Evolutionary conservation across 2,329 filamentous ascomycete species (phyloP).

Genomic region (Aspergillus tanneri): DNA sequence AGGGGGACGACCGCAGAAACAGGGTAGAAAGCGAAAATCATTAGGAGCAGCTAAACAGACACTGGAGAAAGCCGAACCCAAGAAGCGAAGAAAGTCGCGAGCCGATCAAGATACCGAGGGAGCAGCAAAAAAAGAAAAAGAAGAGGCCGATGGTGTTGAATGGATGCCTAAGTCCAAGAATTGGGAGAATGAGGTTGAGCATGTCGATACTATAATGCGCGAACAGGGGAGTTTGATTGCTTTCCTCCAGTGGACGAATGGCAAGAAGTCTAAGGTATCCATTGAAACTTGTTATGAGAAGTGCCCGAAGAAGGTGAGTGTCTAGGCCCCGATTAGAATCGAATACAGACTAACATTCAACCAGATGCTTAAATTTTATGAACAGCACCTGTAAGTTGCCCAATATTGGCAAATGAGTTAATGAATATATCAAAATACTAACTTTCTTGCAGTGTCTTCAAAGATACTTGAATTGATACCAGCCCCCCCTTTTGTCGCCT

Average conservation of each 20-base stretch:
- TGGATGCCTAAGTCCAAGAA: constrained; percentile 44
- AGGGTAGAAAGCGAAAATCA: constrained; percentile 37
- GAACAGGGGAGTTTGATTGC: constrained; percentile 40
- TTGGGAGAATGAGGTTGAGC: constrained; percentile 46
- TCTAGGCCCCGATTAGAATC: neutral
- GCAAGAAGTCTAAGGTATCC: constrained; percentile 43
- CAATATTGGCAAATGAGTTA: neutral
- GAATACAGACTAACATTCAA: constrained; percentile 15
- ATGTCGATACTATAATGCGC: constrained; percentile 46
- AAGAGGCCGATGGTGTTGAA: constrained; percentile 14
- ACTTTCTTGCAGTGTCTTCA: constrained; percentile 35
- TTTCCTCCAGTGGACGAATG: constrained; percentile 47
- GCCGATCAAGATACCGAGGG: constrained; percentile 17
- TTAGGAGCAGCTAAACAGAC: constrained; percentile 30
- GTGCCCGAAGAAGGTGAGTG: constrained; percentile 43
- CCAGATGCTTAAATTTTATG: constrained; percentile 52
- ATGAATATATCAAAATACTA: constrained; percentile 7
- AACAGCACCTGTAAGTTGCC: constrained; percentile 46
- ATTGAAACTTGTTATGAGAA: constrained; percentile 43
- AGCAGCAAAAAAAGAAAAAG: too few relatives aligned
- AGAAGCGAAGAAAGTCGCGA: constrained; percentile 31
- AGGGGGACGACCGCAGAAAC: constrained; percentile 42
- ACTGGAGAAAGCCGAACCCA: constrained; percentile 23
- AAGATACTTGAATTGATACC: constrained; percentile 25
- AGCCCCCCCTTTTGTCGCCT: neutral